Evolutionary conservation across 2,329 filamentous ascomycete species (phyloP), one percentile per base, ranked within the genome.

Genomic region (Aspergillus latus): DNA sequence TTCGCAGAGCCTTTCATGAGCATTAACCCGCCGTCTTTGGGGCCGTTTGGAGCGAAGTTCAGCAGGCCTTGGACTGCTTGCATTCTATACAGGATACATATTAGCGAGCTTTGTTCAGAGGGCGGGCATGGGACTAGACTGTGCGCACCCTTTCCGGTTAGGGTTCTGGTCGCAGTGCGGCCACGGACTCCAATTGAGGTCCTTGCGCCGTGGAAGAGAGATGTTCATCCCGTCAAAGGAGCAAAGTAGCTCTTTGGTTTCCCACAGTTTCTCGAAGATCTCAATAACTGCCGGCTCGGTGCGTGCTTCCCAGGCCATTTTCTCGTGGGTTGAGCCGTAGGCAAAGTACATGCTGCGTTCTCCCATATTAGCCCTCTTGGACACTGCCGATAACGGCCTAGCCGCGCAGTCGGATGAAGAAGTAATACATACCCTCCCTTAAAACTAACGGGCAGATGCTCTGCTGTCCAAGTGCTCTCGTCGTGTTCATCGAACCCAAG

Each of bases 11-110:
- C 78, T 30, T 74, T 73, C 69, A 79, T 75, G 4, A 79, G 60
- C 36, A 80, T 71, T 7, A 81, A 60, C 1, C 78, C 78, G 13
- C 78, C 78, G 52, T 81, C 79, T 2, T 78, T 68, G 1, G 71
- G 71, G 1, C 78, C 78, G 40, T 76, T 76, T 1, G 76, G 77
- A 6, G 72, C 68, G 9, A 72, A 74, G 63, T 80, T 80, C 1
- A 79, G 59, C 4, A 80, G 63, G 0, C 78, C 78, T 34, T 80
- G 77, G 0, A 79, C 72, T 4, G 55, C 51, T 62, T 60, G 57
- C 59, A 64, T 62, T 36, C 42, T 44, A 21, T 10, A 42, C 2
- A 34, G 30, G 30, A 37, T 11, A 13, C 2, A 37, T 13, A 9
- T 34, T 34, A 34, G 30, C 5, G 10, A 8, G 30, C 4, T 11